Percentiles rank a stretch among this genome's conserved stretches.
phyloP scores from a whole-genome alignment of 2,329 filamentous ascomycete genomes.

The Dactylonectria macrodidyma region DNA sequence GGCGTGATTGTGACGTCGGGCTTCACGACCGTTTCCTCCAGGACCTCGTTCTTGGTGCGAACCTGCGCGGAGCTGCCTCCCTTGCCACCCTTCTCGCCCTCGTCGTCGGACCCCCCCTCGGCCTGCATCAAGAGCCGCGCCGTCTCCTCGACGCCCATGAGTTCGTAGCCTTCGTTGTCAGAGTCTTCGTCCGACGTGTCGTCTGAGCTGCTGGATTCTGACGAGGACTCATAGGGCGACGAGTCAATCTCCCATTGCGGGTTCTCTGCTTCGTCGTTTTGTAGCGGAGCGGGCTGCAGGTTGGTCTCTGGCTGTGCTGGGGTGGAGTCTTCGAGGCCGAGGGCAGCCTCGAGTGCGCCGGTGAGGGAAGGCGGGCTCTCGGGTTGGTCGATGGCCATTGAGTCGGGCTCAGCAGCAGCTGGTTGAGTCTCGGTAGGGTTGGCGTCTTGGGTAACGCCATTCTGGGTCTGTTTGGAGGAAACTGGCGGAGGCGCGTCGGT shows the following conservation, averaged over 20 bases:
- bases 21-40: conserved; percentile 76
- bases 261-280: conserved; percentile 59
- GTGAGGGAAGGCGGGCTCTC: conserved; percentile 57
- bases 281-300: conserved; percentile 42
- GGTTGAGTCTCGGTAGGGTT: conserved; percentile 24
- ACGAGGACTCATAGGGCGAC: conserved; percentile 80
- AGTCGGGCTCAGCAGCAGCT: conserved; percentile 40
- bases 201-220: conserved; percentile 71
- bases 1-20: conserved; percentile 84
- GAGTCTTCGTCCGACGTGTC: conserved; percentile 73
- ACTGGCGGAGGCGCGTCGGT: conserved; percentile 28
- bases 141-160: conserved; percentile 86
- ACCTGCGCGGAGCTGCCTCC: conserved; percentile 64
- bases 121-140: conserved; percentile 88
- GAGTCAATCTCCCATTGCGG: conserved; percentile 91
- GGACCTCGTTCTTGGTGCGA: conserved; percentile 86
- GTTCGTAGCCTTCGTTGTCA: conserved; percentile 75
- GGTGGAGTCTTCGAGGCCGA: conserved; percentile 51
- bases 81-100: conserved; percentile 67
- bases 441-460: conserved; percentile 16
- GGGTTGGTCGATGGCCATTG: conserved; percentile 57
- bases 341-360: conserved; percentile 60
- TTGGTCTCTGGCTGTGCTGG: conserved; percentile 35
- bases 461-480: conserved; percentile 19
- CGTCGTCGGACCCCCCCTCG: conserved; percentile 85